Conservation (phyloP, 2,329 filamentous ascomycete species). For the Sporothrix pseudoabietina region DNA sequence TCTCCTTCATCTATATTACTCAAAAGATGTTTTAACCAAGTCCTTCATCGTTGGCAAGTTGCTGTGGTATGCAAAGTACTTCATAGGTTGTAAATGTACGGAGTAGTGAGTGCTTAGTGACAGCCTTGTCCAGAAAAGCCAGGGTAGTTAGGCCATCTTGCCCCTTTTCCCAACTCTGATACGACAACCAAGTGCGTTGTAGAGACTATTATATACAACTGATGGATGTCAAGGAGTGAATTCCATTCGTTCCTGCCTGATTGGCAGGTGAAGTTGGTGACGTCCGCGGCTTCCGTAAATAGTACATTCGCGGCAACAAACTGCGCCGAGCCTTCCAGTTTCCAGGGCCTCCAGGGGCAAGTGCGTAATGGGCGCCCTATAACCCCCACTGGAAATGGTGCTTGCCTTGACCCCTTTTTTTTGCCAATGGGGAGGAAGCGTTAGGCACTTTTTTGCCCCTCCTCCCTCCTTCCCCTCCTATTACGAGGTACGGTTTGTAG, state of each 20-base stretch:
- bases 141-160: not conserved
- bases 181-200: too few species aligned
- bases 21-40: not conserved
- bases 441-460: constrained; percentile 13
- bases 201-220: not conserved
- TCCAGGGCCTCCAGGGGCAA: not conserved
- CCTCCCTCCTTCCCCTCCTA: not conserved
- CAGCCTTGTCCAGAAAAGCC: too few species aligned
- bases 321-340: not conserved
- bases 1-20: not conserved
- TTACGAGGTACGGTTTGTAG: not conserved
- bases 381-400: not conserved
- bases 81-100: too few species aligned
- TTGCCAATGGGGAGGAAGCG: constrained; percentile 1
- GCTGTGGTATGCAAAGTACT: too few species aligned
- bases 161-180: too few species aligned
- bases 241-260: not conserved
- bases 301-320: not conserved
- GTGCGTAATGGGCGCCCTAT: not conserved
- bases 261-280: not conserved
- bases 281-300: constrained; percentile 17
- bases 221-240: not conserved
- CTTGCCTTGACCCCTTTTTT: constrained; percentile 6
- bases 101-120: too few species aligned
- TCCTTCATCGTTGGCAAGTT: not conserved